phyloP scores from a whole-genome alignment of 2,329 filamentous ascomycete species.

The Beauveria medogensis region DNA sequence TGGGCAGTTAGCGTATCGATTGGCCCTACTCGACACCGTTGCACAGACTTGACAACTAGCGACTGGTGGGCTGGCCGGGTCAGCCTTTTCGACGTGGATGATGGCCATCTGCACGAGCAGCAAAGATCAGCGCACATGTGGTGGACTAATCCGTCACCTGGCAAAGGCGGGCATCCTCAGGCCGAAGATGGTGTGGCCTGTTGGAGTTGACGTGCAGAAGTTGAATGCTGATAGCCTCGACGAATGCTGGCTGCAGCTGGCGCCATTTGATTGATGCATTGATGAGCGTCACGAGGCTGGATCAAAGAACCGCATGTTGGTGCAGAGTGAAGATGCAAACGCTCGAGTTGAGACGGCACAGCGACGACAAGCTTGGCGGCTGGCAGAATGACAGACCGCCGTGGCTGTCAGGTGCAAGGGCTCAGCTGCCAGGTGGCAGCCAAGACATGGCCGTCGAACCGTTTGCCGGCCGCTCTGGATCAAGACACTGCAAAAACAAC shows the following conservation, averaged over 20 bases:
- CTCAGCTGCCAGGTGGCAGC: not conserved
- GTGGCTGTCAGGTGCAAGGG: not conserved
- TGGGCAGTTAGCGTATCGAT: not conserved
- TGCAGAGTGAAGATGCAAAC: constrained; percentile 1
- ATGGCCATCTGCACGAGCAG: not conserved
- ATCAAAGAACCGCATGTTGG: not conserved
- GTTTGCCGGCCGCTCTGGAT: not conserved
- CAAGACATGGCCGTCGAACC: not conserved
- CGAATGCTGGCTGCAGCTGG: not conserved
- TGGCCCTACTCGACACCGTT: not conserved
- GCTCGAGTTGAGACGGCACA: not conserved
- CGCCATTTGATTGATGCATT: not conserved
- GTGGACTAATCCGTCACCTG: constrained; percentile 7
- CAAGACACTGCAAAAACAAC: constrained; percentile 3
- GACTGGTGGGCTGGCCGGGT: not conserved
- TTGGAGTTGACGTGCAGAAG: not conserved
- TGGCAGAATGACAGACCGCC: not conserved
- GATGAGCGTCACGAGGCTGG: not conserved
- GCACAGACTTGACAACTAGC: not conserved
- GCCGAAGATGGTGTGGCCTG: not conserved
- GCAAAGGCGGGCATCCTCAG: not conserved
- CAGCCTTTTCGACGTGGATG: not conserved
- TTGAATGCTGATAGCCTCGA: not conserved
- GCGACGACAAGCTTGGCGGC: not conserved
- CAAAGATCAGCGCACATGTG: constrained; percentile 5